Evolutionary conservation across 1,284 basidiomycete species (phyloP), one percentile per base, ranked within the genome.

Genomic region (Ustanciosporium gigantosporum): DNA sequence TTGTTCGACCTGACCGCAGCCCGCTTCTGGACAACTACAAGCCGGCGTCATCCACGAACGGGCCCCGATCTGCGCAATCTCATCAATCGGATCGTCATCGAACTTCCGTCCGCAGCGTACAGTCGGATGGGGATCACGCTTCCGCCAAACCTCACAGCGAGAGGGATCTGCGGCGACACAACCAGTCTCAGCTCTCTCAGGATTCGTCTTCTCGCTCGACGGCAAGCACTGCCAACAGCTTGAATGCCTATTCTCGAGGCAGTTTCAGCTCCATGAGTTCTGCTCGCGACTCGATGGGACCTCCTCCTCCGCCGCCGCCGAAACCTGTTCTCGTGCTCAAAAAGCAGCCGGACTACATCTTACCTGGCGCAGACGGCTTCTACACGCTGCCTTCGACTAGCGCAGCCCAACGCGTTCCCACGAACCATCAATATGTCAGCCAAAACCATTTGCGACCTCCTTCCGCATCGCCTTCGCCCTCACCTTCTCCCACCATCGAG

Each of bases 361-460:
- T 60, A 3, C 67, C 67, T 0, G 60, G 56, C 13, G 55, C 59
- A 13, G 61, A 69, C 37, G 67, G 67, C 14, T 69, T 69, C 41
- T 69, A 65, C 48, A 50, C 53, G 0, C 45, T 53, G 39, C 64
- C 58, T 7, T 27, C 46, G 3, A 37, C 2, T 16, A 32, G 13
- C 9, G 50, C 24, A 34, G 9, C 16, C 32, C 11, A 9, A n/a
- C 11, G n/a, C 27, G 11, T 29, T 11, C n/a, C 27, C 27, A 29
- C 27, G 11, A 29, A 9, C 20, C 32, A 19, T 14, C 9, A 34
- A 34, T 19, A 9, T 19, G n/a, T n/a, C n/a, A n/a, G n/a, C n/a
- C n/a, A n/a, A n/a, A n/a, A n/a, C n/a, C n/a, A n/a, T n/a, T 9
- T 34, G 32, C 58, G 46, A 3, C 31, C 43, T n/a, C 36, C 39